A percentile compares a stretch with the other conserved stretches of the same genome.
These are phyloP conservation scores for Gynostemma pentaphyllum DNA, from an alignment of 306 rosid genomes.

Conservation along the genomic window DNA sequence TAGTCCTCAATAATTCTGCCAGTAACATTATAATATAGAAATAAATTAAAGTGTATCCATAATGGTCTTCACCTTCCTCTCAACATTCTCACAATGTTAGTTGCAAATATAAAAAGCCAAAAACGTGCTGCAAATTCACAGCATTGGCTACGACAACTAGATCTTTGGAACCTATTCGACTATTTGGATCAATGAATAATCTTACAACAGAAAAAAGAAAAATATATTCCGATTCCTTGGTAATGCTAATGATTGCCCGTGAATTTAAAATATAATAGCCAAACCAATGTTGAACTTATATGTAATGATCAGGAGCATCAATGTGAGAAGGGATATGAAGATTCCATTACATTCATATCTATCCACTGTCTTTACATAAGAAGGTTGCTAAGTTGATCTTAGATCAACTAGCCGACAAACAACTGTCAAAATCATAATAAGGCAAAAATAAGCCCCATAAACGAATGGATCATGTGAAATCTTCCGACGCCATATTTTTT, in stretches of 20 bases:
- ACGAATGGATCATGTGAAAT: not conserved
- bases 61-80: not conserved
- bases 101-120: not conserved
- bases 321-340: not conserved
- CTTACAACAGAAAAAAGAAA: not conserved
- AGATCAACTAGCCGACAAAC: not conserved
- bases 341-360: not conserved
- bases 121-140: not conserved
- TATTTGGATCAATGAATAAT: constrained; percentile 5
- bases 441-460: not conserved
- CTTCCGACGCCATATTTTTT: not conserved
- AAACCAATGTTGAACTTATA: not conserved
- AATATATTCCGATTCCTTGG: not conserved
- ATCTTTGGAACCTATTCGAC: not conserved
- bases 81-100: not conserved
- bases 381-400: not conserved
- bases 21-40: not conserved
- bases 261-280: not conserved
- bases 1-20: not conserved
- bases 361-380: not conserved
- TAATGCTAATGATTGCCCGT: not conserved
- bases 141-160: not conserved
- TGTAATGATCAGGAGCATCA: constrained; percentile 4
- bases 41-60: not conserved
- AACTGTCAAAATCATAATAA: not conserved